These are phyloP conservation scores for Dinochytrium kinnereticum DNA, from an alignment of 371 early-diverging fungal species.

Conservation along the genomic window DNA sequence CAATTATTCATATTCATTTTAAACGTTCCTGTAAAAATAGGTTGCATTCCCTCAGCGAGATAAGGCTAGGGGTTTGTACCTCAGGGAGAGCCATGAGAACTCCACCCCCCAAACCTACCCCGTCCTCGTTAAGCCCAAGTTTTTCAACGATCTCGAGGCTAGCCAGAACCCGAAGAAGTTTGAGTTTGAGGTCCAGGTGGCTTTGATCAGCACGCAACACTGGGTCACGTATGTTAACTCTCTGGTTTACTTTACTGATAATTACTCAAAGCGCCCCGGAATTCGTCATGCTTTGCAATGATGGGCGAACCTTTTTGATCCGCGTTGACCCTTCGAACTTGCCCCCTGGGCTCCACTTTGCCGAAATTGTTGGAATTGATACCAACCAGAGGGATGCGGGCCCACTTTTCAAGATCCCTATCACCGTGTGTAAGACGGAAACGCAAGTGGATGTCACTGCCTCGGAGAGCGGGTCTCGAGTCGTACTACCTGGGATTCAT, in stretches of 20 bases:
- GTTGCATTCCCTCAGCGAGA: slow-evolving; percentile 9
- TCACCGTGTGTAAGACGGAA: slow-evolving; percentile 87
- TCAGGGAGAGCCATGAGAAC: slow-evolving; percentile 81
- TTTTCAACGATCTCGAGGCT: slow-evolving; percentile 71
- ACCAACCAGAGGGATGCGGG: slow-evolving; percentile 62
- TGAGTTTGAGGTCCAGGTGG: slow-evolving; percentile 80
- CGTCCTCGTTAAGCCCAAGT: slow-evolving; percentile 73
- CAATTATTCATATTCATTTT: neutral
- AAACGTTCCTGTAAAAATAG: neutral
- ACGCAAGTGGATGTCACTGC: slow-evolving; percentile 12
- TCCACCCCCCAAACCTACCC: slow-evolving; percentile 63
- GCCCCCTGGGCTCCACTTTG: slow-evolving; percentile 78
- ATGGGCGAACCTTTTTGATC: slow-evolving; percentile 72
- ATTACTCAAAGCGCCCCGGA: slow-evolving; percentile 66
- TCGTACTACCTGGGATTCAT: slow-evolving; percentile 50
- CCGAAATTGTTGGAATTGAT: slow-evolving; percentile 82
- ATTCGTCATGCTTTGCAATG: slow-evolving; percentile 72
- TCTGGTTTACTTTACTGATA: neutral
- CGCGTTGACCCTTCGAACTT: slow-evolving; percentile 84
- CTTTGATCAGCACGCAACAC: slow-evolving; percentile 68
- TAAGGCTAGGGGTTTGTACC: slow-evolving; percentile 78
- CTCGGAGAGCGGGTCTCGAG: neutral
- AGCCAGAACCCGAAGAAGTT: slow-evolving; percentile 58
- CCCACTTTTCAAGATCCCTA: slow-evolving; percentile 83
- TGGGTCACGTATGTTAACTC: slow-evolving; percentile 63